Conservation (phyloP, 1,139 yeast genomes). For the Suzukiozyma palmioleophila region DNA sequence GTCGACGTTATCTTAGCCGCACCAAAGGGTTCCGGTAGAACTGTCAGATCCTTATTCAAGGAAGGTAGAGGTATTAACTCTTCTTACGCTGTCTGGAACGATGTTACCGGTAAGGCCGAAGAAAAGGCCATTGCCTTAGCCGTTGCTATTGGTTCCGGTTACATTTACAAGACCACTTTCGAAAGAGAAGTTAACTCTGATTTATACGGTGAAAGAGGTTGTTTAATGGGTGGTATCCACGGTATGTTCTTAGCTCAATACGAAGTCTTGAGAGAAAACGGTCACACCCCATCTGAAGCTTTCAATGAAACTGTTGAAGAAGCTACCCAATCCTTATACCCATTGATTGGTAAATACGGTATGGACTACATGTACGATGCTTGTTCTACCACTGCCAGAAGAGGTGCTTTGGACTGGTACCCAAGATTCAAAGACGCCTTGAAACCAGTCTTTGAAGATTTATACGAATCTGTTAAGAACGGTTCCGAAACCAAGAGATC, state of each 20-base stretch:
- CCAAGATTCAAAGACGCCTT: conserved; percentile 98
- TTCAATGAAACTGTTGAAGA: conserved; percentile 99
- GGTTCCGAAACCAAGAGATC: conserved; percentile 98
- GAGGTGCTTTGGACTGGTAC: conserved; percentile 99
- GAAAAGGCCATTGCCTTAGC: conserved; percentile 98
- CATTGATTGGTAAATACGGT: conserved; percentile 98
- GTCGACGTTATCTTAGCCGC: conserved; percentile 98
- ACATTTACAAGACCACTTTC: conserved; percentile 98
- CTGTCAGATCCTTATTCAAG: conserved; percentile 97
- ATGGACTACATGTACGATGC: conserved; percentile 99
- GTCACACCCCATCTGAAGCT: conserved; percentile 99
- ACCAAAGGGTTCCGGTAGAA: conserved; percentile 99
- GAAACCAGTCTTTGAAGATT: conserved; percentile 96
- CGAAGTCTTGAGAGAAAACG: conserved; percentile 99
- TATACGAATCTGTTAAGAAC: conserved; percentile 91
- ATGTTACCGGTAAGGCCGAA: conserved; percentile 97
- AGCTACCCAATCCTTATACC: conserved; percentile 98
- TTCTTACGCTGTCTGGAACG: conserved; percentile 98
- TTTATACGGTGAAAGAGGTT: conserved; percentile 99
- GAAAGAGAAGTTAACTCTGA: conserved; percentile 99
- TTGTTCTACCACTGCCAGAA: conserved; percentile 99
- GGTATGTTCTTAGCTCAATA: conserved; percentile 99
- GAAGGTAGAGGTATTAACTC: conserved; percentile 99
- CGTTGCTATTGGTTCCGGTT: conserved; percentile 99
- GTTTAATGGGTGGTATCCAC: conserved; percentile 99